phyloP scores from a whole-genome alignment of 1,284 basidiomycete species.

The Lentinula novae-zelandiae region DNA sequence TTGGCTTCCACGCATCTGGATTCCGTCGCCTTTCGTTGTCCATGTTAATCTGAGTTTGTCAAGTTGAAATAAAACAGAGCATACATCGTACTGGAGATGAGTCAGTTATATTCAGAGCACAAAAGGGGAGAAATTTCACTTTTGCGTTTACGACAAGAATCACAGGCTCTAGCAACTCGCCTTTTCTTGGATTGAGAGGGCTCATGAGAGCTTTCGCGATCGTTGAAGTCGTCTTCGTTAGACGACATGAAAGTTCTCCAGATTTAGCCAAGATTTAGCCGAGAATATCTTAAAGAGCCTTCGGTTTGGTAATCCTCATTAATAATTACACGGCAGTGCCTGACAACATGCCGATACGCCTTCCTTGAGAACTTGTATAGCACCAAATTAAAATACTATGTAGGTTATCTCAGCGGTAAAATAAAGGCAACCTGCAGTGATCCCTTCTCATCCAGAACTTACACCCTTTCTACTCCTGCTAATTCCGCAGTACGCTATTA shows the following conservation, averaged over 20 bases:
- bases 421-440: too few species aligned
- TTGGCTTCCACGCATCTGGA: slow-evolving; percentile 58
- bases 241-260: slow-evolving; percentile 32
- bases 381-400: too few species aligned
- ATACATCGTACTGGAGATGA: slow-evolving; percentile 47
- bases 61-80: not conserved
- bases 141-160: slow-evolving; percentile 25
- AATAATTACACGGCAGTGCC: not conserved
- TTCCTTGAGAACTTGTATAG: too few species aligned
- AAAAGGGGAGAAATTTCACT: not conserved
- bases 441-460: too few species aligned
- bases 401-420: too few species aligned
- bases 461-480: too few species aligned
- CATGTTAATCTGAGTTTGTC: not conserved
- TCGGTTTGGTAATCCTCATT: not conserved
- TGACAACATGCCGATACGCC: not conserved
- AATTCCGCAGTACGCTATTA: too few species aligned
- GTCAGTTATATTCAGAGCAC: slow-evolving; percentile 3
- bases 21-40: slow-evolving; percentile 48
- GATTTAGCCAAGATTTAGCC: not conserved
- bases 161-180: slow-evolving; percentile 70
- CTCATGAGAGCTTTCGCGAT: slow-evolving; percentile 22
- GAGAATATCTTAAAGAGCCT: not conserved
- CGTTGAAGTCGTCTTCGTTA: slow-evolving; percentile 38
- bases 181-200: slow-evolving; percentile 51